Evolutionary conservation across 1,284 basidiomycete genomes (phyloP), one percentile per base, ranked within the genome.

Genomic region (Cerrena zonata): DNA sequence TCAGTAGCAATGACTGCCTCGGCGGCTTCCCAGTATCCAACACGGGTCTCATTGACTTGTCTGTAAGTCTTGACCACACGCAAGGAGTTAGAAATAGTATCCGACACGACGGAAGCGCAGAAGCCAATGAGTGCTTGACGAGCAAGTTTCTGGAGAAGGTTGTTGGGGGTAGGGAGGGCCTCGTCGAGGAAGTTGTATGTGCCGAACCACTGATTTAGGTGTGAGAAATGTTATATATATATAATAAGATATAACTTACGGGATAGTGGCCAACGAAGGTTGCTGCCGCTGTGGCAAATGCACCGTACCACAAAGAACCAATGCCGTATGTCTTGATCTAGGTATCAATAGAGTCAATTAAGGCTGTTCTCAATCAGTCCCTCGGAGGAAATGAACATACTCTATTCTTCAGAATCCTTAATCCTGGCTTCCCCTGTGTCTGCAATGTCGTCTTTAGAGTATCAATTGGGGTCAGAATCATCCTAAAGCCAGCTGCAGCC

Each of bases 61-160:
- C 92, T 75, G 68, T 94, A 94, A 0, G 92, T 94, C 75, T 94
- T 95, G 61, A 95, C 71, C 2, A 95, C 91, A n/a, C 90, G 80
- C 1, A 95, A 71, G 4, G 86, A 91, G 70, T 95, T 94, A 47
- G 86, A 90, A 42, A 89, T 63, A 0, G 84, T 86, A 62, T 94
- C 92, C 10, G 89, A 92, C 2, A 84, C 74, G 47, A 93, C 73
- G 2, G 89, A 90, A 1, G 91, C 89, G 38, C 70, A 74, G 64
- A 94, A 94, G 1, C 91, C 91, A 56, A 94, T 94, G 66, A 91
- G 80, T 0, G 91, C 91, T 49, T 90, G 87, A 13, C 92, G 81
- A 1, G 71, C 53, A 21, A 94, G 78, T 56, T 80, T 84, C 58
- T 83, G 71, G 0, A 79, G 18, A 5, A 82, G 25, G 19, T 70